Conservation (phyloP, 495 filamentous ascomycete genomes). For the Parmelia sp. region DNA sequence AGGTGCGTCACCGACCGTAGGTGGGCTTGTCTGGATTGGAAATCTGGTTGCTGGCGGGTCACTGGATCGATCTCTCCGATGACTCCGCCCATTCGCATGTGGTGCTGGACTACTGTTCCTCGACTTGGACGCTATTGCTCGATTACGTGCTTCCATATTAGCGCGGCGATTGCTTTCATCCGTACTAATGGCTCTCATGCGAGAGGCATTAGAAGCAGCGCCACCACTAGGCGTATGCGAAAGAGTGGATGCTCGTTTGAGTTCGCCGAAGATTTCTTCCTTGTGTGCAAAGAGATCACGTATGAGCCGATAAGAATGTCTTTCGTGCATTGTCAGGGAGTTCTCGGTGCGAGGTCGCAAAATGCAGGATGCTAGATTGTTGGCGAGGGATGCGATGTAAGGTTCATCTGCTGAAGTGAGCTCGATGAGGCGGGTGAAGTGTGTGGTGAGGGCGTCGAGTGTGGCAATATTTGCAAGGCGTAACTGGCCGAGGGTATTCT, state of each 20-base stretch:
- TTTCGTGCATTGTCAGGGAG: slow-evolving; percentile 90
- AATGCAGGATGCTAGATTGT: slow-evolving; percentile 75
- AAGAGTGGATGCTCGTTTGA: slow-evolving; percentile 81
- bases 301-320: slow-evolving; percentile 83
- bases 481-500: slow-evolving; percentile 90
- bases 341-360: slow-evolving; percentile 80
- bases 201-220: slow-evolving; percentile 33
- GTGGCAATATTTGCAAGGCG: slow-evolving; percentile 97
- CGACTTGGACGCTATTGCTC: slow-evolving; percentile 70
- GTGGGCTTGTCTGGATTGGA: slow-evolving; percentile 67
- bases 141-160: slow-evolving; percentile 84
- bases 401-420: slow-evolving; percentile 91
- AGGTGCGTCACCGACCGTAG: slow-evolving; percentile 46
- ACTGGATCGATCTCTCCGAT: slow-evolving; percentile 73
- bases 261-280: slow-evolving; percentile 87
- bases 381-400: slow-evolving; percentile 71
- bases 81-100: slow-evolving; percentile 35
- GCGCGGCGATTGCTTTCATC: slow-evolving; percentile 94
- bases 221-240: slow-evolving; percentile 49
- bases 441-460: slow-evolving; percentile 94
- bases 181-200: slow-evolving; percentile 83
- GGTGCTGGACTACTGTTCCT: slow-evolving; percentile 71
- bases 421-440: slow-evolving; percentile 95
- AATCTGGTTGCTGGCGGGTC: slow-evolving; percentile 72
- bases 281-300: slow-evolving; percentile 92